A percentile compares a stretch with the other conserved stretches of the same genome.
phyloP scores from a whole-genome alignment of 495 filamentous ascomycete genomes.

The Parmelia sp. region DNA sequence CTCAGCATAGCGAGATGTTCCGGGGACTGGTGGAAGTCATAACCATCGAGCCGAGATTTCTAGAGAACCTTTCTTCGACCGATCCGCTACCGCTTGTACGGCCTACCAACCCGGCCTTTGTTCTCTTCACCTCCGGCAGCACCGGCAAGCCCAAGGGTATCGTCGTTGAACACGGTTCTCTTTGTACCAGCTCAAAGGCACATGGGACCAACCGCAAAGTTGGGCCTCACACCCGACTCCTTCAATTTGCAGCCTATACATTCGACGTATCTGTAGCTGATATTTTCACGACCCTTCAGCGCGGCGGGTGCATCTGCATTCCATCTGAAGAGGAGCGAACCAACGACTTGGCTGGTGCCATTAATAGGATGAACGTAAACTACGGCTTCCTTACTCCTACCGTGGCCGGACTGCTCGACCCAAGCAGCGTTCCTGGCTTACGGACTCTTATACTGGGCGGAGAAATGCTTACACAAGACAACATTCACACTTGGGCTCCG shows the following conservation, averaged over 20 bases:
- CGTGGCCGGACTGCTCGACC: slow-evolving; percentile 24
- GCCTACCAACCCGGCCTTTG: slow-evolving; percentile 30
- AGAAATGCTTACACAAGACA: slow-evolving; percentile 22
- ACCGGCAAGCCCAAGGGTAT: slow-evolving; percentile 37
- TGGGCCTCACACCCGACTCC: slow-evolving; percentile 10
- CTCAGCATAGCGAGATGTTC: too few relatives aligned
- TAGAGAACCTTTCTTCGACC: too few relatives aligned
- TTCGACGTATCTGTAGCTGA: slow-evolving; percentile 49
- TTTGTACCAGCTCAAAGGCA: slow-evolving; percentile 2
- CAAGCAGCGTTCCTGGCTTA: slow-evolving; percentile 23
- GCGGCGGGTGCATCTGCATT: slow-evolving; percentile 46
- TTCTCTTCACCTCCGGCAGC: slow-evolving; percentile 33
- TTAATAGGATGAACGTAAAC: slow-evolving; percentile 25
- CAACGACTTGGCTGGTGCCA: slow-evolving; percentile 29
- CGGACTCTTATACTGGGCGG: slow-evolving; percentile 27
- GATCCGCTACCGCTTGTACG: too few relatives aligned
- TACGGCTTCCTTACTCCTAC: slow-evolving; percentile 30
- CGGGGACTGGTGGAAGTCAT: too few relatives aligned
- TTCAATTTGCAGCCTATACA: slow-evolving; percentile 33
- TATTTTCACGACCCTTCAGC: slow-evolving; percentile 45
- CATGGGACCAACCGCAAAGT: too few relatives aligned
- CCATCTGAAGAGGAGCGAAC: slow-evolving; percentile 43
- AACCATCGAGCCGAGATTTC: too few relatives aligned
- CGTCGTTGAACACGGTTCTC: slow-evolving; percentile 33
- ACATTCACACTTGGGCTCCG: slow-evolving; percentile 25